Evolutionary conservation across 306 rosid genomes (phyloP).

Genomic region (Prunus mongolica): DNA sequence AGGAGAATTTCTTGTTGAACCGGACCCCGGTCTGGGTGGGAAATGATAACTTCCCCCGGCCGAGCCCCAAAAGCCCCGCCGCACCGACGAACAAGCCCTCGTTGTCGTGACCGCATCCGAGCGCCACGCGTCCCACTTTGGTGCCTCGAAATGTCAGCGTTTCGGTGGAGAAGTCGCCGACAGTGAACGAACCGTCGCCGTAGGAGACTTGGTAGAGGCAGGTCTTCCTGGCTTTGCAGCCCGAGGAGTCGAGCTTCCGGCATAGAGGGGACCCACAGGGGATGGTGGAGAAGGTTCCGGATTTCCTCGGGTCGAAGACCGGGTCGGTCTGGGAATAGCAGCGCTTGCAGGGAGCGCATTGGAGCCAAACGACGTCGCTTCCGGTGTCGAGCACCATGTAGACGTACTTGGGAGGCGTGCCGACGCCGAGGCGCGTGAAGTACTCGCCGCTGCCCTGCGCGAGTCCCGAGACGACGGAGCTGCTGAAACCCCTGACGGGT

Average conservation of each 20-base stretch:
- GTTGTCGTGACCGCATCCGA: constrained; percentile 89
- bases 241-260: constrained; percentile 55
- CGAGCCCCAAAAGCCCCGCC: constrained; percentile 81
- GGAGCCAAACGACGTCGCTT: constrained; percentile 90
- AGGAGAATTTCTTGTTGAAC: constrained; percentile 78
- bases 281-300: constrained; percentile 45
- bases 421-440: constrained; percentile 91
- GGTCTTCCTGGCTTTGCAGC: constrained; percentile 42
- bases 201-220: constrained; percentile 87
- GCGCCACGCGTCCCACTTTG: constrained; percentile 58
- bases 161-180: constrained; percentile 82
- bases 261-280: constrained; percentile 72
- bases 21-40: constrained; percentile 65
- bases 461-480: constrained; percentile 82
- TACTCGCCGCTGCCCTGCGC: constrained; percentile 92
- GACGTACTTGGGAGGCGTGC: constrained; percentile 66
- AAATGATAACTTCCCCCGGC: constrained; percentile 73
- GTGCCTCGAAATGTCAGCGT: constrained; percentile 73
- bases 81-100: constrained; percentile 90
- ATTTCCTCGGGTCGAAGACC: constrained; percentile 63
- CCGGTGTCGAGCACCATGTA: constrained; percentile 93
- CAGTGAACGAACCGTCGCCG: constrained; percentile 84
- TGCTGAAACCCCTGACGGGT: constrained; percentile 37
- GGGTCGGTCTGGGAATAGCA: constrained; percentile 86
- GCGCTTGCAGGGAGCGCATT: constrained; percentile 75